Conservation (phyloP, 768 basidiomycete genomes). For the Boletellus ananiceps region DNA sequence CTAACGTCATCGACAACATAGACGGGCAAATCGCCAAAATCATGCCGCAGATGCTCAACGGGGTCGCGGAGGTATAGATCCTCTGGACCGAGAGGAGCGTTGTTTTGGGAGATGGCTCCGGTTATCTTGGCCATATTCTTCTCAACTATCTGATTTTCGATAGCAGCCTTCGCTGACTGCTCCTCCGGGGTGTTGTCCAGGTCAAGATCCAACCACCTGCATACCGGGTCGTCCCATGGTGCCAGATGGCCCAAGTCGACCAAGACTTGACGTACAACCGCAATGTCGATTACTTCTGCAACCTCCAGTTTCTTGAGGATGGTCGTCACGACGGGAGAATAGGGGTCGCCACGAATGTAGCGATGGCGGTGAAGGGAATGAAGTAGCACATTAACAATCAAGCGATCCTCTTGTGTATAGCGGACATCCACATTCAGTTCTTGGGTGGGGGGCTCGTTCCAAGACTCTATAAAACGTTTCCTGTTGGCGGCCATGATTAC, state of each 20-base stretch:
- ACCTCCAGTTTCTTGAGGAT: conserved; percentile 57
- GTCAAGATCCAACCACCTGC: conserved; percentile 35
- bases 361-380: conserved; percentile 47
- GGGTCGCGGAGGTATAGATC: conserved; percentile 64
- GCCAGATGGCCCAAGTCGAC: conserved; percentile 69
- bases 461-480: conserved; percentile 28
- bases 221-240: conserved; percentile 73
- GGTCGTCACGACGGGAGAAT: conserved; percentile 42
- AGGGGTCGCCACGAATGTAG: conserved; percentile 59
- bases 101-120: conserved; percentile 3
- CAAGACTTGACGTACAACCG: conserved; percentile 44
- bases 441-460: conserved; percentile 28
- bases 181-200: conserved; percentile 21
- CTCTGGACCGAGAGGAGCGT: conserved; percentile 48
- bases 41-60: conserved; percentile 70
- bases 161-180: conserved; percentile 30
- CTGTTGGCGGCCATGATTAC: conserved; percentile 36
- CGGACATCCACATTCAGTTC: conserved; percentile 19
- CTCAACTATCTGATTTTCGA: conserved; percentile 27
- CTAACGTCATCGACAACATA: conserved; percentile 80
- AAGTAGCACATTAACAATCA: conserved; percentile 56
- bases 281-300: conserved; percentile 27
- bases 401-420: conserved; percentile 52
- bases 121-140: conserved; percentile 12
- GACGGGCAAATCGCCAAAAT: conserved; percentile 76